Conservation (phyloP, 2,329 filamentous ascomycete genomes). For the Podosphaera xanthii region DNA sequence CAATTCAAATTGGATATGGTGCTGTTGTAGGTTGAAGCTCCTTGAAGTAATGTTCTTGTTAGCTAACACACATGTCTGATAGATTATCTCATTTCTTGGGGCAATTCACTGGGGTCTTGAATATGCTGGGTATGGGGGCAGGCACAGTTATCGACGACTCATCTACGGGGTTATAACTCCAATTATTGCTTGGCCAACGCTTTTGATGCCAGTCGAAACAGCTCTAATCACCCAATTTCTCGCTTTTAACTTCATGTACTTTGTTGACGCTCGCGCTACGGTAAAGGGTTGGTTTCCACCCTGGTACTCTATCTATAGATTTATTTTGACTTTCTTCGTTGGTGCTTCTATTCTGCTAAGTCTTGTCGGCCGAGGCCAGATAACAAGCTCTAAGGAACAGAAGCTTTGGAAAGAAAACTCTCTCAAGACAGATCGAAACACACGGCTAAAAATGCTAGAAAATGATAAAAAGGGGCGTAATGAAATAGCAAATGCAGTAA, state of each 20-base stretch:
- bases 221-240: conserved; percentile 70
- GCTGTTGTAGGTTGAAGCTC: conserved; percentile 37
- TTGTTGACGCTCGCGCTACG: conserved; percentile 54
- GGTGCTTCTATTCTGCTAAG: conserved; percentile 61
- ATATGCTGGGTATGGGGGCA: conserved; percentile 44
- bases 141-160: conserved; percentile 58
- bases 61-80: conserved; percentile 1
- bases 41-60: not conserved
- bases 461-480: not conserved
- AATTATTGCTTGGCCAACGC: conserved; percentile 70
- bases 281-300: conserved; percentile 53
- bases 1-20: conserved; percentile 75
- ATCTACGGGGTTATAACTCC: conserved; percentile 62
- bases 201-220: conserved; percentile 63
- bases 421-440: not conserved
- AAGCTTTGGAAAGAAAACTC: not conserved
- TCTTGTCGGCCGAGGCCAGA: conserved; percentile 58
- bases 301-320: conserved; percentile 81
- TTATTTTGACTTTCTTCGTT: conserved; percentile 76
- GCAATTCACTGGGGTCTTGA: conserved; percentile 87
- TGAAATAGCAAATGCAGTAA: not conserved
- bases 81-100: conserved; percentile 84
- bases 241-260: conserved; percentile 69
- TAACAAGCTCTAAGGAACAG: conserved; percentile 2
- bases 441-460: not conserved